Evolutionary conservation across 2,329 filamentous ascomycete genomes (phyloP), one percentile per base, ranked within the genome.

Genomic region (Cyanodermella asteris): DNA sequence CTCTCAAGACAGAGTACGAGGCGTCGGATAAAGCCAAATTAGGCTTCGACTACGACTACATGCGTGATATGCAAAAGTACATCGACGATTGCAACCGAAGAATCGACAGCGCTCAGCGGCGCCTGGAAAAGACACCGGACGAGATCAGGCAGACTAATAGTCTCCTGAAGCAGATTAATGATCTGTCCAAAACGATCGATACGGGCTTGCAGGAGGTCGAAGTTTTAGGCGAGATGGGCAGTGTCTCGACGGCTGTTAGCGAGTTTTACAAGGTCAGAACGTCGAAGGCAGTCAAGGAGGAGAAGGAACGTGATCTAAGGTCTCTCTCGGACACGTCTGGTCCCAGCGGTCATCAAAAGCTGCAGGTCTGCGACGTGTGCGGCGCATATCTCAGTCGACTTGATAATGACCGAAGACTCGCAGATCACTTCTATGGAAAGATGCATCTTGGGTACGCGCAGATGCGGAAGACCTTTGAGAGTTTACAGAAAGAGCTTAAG

Each of bases 361-460:
- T 97, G 20, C 87, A 97, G 47, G 87, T 97, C 23, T 97, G 87
- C 59, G 87, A 97, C 50, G 87, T 94, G 1, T 97, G 87, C 48
- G 87, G 87, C 33, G 87, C 87, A 5, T 97, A 94, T 46, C 62
- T 97, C 18, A 81, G 72, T 33, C 59, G 87, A 13, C 62, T 97
- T 16, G 87, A 97, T 45, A 97, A 97, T 44, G 87, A 97, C 47
- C 66, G 87, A 18, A 64, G 87, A 16, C 49, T 97, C 43, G 87
- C 87, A 12, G 87, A 97, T 45, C 87, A 97, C 48, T 97, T 97
- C 46, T 94, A 93, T 49, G 87, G 87, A 13, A 97, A 97, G 59
- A 97, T 97, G 87, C 87, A 97, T 44, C 55, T 97, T 29, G 87
- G 87, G 0, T 97, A 94, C 46, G 87, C 87, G 10, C 78, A 91